These are phyloP conservation scores for Pestalotiopsis fici DNA, from an alignment of 2,329 filamentous ascomycete species.

Conservation along the genomic window DNA sequence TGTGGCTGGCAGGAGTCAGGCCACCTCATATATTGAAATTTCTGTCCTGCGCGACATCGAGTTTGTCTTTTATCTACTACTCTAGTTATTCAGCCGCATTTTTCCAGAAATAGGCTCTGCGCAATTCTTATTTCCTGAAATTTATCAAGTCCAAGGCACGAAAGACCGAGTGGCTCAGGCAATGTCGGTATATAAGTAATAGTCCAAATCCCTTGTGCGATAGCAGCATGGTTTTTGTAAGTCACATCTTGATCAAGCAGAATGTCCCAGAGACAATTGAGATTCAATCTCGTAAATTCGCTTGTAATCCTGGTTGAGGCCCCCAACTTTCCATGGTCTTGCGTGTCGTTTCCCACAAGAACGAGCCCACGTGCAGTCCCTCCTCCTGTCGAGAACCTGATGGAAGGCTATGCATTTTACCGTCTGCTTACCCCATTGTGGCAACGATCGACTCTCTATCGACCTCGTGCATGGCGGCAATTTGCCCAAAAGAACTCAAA, in stretches of 20 bases:
- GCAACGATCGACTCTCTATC: slow-evolving; percentile 1
- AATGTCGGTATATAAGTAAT: background rate
- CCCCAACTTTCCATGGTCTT: background rate
- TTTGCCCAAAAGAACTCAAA: background rate
- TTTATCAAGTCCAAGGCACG: background rate
- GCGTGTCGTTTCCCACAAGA: background rate
- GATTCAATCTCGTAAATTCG: background rate
- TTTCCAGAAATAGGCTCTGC: background rate
- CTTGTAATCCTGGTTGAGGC: background rate
- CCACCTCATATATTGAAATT: background rate
- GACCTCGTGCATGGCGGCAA: background rate
- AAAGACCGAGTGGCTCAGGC: background rate
- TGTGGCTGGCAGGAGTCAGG: background rate
- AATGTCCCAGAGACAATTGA: background rate
- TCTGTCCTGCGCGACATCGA: background rate
- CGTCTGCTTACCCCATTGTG: background rate
- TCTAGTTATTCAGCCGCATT: background rate
- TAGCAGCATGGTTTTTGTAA: background rate
- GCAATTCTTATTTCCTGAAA: background rate
- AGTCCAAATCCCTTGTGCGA: background rate
- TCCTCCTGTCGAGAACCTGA: background rate
- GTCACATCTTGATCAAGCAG: background rate
- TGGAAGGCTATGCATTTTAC: slow-evolving; percentile 1
- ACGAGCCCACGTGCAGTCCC: background rate
- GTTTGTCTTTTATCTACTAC: background rate